phyloP scores from a whole-genome alignment of 495 filamentous ascomycete genomes.

The Neohortaea acidophila region DNA sequence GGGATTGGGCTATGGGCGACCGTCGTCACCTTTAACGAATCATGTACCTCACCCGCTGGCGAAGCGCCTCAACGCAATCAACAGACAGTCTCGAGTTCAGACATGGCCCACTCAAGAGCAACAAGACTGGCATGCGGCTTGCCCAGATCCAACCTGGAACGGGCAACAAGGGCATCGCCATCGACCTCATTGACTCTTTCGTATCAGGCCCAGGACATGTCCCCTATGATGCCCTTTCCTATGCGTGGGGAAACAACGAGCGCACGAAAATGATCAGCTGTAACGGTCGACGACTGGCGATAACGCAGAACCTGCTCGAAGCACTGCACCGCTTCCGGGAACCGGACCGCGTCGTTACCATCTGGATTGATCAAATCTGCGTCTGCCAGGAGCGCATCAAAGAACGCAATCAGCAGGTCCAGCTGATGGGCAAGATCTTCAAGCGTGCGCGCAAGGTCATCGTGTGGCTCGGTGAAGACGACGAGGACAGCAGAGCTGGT shows the following conservation, averaged over 20 bases:
- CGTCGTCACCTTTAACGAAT: no score
- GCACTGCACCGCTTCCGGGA: constrained; percentile 17
- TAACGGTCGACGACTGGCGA: constrained; percentile 6
- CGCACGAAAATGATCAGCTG: constrained; percentile 10
- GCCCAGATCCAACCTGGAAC: constrained; percentile 12
- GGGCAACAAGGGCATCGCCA: constrained; percentile 14
- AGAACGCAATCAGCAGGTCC: constrained; percentile 20
- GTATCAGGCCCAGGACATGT: constrained; percentile 5
- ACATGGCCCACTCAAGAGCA: constrained; percentile 11
- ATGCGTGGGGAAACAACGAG: constrained; percentile 14
- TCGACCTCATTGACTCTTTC: constrained; percentile 12
- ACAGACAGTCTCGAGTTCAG: constrained; percentile 3
- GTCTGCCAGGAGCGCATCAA: constrained; percentile 21
- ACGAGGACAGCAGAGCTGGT: constrained; percentile 12
- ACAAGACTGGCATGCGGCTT: constrained; percentile 12
- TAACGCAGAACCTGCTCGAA: constrained; percentile 12
- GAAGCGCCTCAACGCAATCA: not conserved
- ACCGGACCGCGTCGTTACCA: not conserved
- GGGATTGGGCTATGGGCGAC: no score
- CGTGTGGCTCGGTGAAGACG: constrained; percentile 17
- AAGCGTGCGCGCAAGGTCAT: constrained; percentile 12
- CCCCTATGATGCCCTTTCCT: constrained; percentile 19
- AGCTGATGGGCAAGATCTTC: constrained; percentile 23
- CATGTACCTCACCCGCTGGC: constrained; percentile 14
- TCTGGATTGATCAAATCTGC: constrained; percentile 25